Base-by-base conservation (phyloP, 768 basidiomycete species). In the Tricholoma furcatifolium region DNA sequence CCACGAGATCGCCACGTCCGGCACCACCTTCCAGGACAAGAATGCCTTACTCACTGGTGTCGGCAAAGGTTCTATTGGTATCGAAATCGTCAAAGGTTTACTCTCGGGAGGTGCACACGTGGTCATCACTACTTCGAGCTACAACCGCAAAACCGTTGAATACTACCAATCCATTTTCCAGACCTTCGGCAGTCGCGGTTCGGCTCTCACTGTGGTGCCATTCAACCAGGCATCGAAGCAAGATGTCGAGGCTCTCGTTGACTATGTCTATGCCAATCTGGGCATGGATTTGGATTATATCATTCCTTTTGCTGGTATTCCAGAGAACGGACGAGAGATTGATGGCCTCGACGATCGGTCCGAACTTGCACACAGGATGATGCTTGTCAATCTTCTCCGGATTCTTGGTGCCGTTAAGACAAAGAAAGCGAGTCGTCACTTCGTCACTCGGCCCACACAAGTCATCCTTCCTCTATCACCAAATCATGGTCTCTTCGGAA, bases 181-280 rank as follows among this genome's bases (percentile, higher is more conserved):
- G 70, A 87, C 88, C 54, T 87, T 87, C 62, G 97, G 97, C 17
- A 93, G 92, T 61, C 88, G 92, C 58, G 96, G 95, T 8, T 95
- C 96, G n/a, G 91, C 93, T 17, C 80, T 99, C 41, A 94, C 94
- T 11, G 96, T 99, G 46, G 96, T 99, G 31, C 97, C 97, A 12
- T 99, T 98, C 84, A 99, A 99, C 65, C 96, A 98, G 69, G 97
- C 91, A 24, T 98, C 97, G 3, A 97, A 93, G 72, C 97, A 98
- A 68, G 97, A 99, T 60, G 93, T 98, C 35, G 97, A 99, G 64
- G 93, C 95, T 4, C 84, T 99, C 47, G 86, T 99, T 60, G 96
- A 98, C 72, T 99, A 98, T 69, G 96, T 99, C 70, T 99, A 98
- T 73, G 83, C 88, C 24, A 93, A 86, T 21, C 85, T 99, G 49